Evolutionary conservation across 2,329 filamentous ascomycete genomes (phyloP), one percentile per base, ranked within the genome.

Genomic region (Polytolypa hystricis): DNA sequence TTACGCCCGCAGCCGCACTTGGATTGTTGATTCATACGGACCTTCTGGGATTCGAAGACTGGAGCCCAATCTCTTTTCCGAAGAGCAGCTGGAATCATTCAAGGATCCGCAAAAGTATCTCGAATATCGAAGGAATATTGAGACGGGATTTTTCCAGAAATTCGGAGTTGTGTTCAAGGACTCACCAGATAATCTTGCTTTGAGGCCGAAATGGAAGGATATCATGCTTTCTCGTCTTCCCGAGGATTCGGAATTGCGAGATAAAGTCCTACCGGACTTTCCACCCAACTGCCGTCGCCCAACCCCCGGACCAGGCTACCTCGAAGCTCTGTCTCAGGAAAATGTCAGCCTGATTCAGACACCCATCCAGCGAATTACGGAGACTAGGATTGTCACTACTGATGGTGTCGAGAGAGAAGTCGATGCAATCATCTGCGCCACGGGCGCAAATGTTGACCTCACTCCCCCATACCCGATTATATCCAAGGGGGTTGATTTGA

Each of bases 401-500:
- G 76, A 81, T 44, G 77, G 76, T 2, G 51, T 51, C 0, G 61
- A 70, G 19, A 60, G 74, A 3, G 64, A 73, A 11, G 74, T 79
- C 0, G 78, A 81, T 41, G 73, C 74, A 10, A 61, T 82, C 4
- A 74, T 84, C 45, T 83, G 77, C 47, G 74, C 77, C 1, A 84
- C 80, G 0, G 80, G 80, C 1, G 75, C 76, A 6, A 77, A 80
- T 44, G 65, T 68, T 8, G 67, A 74, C 43, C 64, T 71, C 54
- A 60, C 70, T 0, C 76, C 76, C 0, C 69, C 69, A 0, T 83
- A 83, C 44, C 62, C 73, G 0, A 72, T 84, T 43, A 60, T 64
- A 16, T 70, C 73, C 1, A 56, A 67, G 32, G 74, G 70, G 2
- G 54, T 66, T 6, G 67, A 78, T 38, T 58, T 83, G 2, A 57